Evolutionary conservation across 116 monocot genomes (phyloP), one percentile per base, ranked within the genome.

Genomic region (Dioscorea cayenensis): DNA sequence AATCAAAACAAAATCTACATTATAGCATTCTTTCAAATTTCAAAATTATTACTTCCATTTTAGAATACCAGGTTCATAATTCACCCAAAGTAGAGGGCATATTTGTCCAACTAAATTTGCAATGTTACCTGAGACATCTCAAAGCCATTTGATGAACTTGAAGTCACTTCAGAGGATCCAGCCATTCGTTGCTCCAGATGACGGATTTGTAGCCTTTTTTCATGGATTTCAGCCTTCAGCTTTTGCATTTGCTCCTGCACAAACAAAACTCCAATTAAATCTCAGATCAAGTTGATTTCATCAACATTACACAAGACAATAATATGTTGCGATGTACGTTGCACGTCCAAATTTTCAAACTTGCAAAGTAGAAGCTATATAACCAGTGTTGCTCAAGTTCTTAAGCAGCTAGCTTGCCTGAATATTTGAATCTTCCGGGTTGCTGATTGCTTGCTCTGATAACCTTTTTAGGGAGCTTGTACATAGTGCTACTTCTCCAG

Each of bases 401-500:
- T 19, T 13, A 69, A 50, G 28, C 49, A 67, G 64, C 61, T 82
- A 8, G n/a, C 72, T 72, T 85, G 72, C 95, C 89, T 87, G 89
- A 66, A 92, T 84, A 60, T 88, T 82, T 58, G 49, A 37, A 83
- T 99, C 89, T 66, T 90, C 89, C 71, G 94, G 91, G 63, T 87
- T 81, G 66, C 66, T 87, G 12, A 66, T 58, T 28, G 89, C 88
- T 80, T 91, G 91, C 63, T 99, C 99, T 13, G 87, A 78, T 27
- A 99, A 68, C 74, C 99, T 80, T 74, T 99, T 99, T 68, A 94
- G 81, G 23, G 94, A 91, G 80, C 99, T 99, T 66, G 89, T 83
- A 79, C 84, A 79, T 3, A 99, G 66, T 67, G 99, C 99, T 71
- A 99, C 83, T 74, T 99, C 99, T 32, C 94, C 99, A 64, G 89